Conservation (phyloP, 1,139 yeast species). For the Ogataea hybrid region DNA sequence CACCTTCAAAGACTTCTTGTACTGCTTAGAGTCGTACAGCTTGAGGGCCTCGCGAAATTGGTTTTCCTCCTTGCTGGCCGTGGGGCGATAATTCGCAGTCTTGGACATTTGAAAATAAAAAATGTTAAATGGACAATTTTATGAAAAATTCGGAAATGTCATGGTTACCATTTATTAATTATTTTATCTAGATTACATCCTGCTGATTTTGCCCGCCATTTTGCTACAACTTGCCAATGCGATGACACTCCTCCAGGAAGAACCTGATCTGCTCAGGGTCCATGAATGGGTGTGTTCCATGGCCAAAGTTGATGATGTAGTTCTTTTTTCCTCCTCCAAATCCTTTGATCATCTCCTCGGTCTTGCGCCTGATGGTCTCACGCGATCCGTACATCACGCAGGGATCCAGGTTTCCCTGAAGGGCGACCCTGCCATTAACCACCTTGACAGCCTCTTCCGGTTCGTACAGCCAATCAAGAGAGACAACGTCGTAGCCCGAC, state of each 20-base stretch:
- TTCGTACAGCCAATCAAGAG: conserved; percentile 87
- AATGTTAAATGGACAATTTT: no score
- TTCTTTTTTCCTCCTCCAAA: conserved; percentile 91
- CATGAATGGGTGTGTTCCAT: conserved; percentile 97
- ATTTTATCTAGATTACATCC: not conserved
- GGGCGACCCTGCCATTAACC: conserved; percentile 74
- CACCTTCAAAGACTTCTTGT: conserved; percentile 77
- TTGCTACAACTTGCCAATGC: conserved; percentile 49
- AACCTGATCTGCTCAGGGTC: conserved; percentile 83
- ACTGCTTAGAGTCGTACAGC: conserved; percentile 80
- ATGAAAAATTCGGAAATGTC: no score
- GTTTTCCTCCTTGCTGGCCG: conserved; percentile 54
- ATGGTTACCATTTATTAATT: not conserved
- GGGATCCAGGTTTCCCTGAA: conserved; percentile 96
- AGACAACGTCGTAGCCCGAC: conserved; percentile 82
- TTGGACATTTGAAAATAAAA: conserved; percentile 1
- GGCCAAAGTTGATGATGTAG: no score
- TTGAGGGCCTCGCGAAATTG: conserved; percentile 80
- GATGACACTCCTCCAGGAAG: conserved; percentile 85
- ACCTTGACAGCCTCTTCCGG: conserved; percentile 84
- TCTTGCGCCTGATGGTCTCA: conserved; percentile 76
- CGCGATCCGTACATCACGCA: conserved; percentile 90
- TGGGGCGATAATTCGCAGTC: conserved; percentile 9
- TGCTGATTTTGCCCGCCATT: not conserved
- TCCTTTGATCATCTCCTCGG: conserved; percentile 81